Conservation (phyloP, 2,329 filamentous ascomycete genomes). For the Botrytis sinoallii region DNA sequence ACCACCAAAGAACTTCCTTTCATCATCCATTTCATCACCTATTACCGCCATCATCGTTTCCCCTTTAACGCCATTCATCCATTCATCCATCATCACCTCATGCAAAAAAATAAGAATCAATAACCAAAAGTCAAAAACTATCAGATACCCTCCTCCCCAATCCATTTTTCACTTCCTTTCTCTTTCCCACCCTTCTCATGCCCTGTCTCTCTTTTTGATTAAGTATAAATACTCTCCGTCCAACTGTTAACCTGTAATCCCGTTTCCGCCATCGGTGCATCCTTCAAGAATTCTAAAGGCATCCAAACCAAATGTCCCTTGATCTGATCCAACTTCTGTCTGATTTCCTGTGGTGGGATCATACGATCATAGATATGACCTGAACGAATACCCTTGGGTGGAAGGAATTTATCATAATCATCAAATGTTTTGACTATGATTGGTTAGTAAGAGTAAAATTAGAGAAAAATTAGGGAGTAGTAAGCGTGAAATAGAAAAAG, state of each 20-base stretch:
- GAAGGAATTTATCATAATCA: constrained; percentile 80
- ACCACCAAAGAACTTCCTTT: background rate
- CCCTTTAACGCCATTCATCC: background rate
- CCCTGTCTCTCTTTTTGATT: background rate
- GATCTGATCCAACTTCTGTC: constrained; percentile 72
- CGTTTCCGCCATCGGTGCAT: constrained; percentile 83
- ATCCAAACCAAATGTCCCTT: constrained; percentile 93
- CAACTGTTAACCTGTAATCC: constrained; percentile 74
- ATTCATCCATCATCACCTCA: background rate
- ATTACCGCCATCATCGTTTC: background rate
- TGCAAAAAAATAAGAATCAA: background rate
- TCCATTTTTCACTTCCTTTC: background rate
- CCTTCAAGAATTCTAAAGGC: constrained; percentile 81
- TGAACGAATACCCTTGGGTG: constrained; percentile 66
- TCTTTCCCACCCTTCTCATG: background rate
- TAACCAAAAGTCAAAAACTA: background rate
- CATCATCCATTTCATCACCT: background rate
- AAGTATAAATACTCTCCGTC: constrained; percentile 86
- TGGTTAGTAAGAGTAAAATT: background rate
- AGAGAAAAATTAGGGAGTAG: no score
- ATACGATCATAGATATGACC: constrained; percentile 86
- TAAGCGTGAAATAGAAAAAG: no score
- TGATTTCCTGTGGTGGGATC: constrained; percentile 68
- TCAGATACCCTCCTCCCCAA: background rate
- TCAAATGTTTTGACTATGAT: constrained; percentile 74